Evolutionary conservation across 805 yeast species (phyloP).

Genomic region (Tetrapisispora fleetii): DNA sequence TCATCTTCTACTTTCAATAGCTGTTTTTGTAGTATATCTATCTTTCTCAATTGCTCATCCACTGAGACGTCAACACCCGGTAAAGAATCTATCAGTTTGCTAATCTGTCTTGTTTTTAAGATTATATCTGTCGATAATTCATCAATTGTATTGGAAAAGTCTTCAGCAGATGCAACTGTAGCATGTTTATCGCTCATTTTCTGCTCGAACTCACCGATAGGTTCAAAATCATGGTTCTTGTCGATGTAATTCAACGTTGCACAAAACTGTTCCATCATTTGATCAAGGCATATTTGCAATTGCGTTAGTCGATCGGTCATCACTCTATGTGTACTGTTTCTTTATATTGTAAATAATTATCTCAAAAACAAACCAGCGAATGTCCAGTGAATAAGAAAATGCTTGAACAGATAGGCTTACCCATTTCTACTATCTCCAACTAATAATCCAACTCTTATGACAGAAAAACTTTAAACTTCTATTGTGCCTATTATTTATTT

Average conservation of each 20-base stretch:
- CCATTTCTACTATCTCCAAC: too few relatives aligned
- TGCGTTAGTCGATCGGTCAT: constrained; percentile 89
- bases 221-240: constrained; percentile 55
- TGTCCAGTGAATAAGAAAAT: too few relatives aligned
- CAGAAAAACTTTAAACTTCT: too few relatives aligned
- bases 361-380: too few relatives aligned
- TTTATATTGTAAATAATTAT: too few relatives aligned
- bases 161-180: constrained; percentile 42
- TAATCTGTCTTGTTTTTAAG: constrained; percentile 75
- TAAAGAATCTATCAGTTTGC: constrained; percentile 72
- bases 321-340: too few relatives aligned
- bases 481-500: too few relatives aligned
- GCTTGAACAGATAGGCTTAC: too few relatives aligned
- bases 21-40: constrained; percentile 52
- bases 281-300: constrained; percentile 76
- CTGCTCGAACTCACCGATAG: constrained; percentile 38
- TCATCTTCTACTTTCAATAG: constrained; percentile 49
- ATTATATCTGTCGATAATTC: constrained; percentile 82
- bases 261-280: constrained; percentile 66
- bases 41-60: constrained; percentile 55
- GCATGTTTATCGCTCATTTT: constrained; percentile 54
- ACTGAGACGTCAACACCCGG: constrained; percentile 90
- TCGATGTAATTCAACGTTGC: constrained; percentile 75
- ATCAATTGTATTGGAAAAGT: constrained; percentile 40
- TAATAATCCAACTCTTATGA: too few relatives aligned